phyloP scores from a whole-genome alignment of 331 rosid genomes.

The Phaseolus coccineus region DNA sequence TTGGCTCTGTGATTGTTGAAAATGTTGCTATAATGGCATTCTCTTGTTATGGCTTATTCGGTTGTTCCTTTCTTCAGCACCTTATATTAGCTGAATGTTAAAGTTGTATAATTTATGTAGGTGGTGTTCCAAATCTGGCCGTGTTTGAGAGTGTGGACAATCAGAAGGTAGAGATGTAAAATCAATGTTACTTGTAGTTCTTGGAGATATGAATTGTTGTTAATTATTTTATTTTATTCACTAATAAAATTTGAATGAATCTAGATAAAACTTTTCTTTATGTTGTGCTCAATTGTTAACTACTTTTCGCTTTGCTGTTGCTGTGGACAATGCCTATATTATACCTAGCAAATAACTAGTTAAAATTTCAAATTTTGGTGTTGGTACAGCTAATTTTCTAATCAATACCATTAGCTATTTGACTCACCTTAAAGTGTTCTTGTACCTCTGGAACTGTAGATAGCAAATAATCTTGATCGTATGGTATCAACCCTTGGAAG shows the following conservation, averaged over 20 bases:
- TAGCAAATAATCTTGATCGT: conserved; percentile 82
- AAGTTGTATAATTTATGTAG: conserved; percentile 49
- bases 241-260: conserved; percentile 26
- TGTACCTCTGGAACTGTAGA: conserved; percentile 57
- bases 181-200: conserved; percentile 39
- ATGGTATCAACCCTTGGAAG: conserved; percentile 75
- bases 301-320: neutral
- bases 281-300: conserved; percentile 6
- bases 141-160: conserved; percentile 88
- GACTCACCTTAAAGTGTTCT: conserved; percentile 28
- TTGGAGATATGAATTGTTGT: conserved; percentile 10
- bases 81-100: conserved; percentile 11
- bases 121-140: conserved; percentile 77
- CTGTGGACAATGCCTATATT: conserved; percentile 12
- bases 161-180: conserved; percentile 68
- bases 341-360: conserved; percentile 22
- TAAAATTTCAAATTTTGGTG: conserved; percentile 27
- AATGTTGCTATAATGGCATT: conserved; percentile 31
- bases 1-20: conserved; percentile 36
- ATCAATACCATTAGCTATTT: conserved; percentile 29
- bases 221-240: conserved; percentile 27
- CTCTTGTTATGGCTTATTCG: conserved; percentile 30
- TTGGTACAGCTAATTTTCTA: conserved; percentile 13
- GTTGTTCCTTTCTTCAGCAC: conserved; percentile 14
- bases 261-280: conserved; percentile 26